Evolutionary conservation across 768 basidiomycete genomes (phyloP).

Genomic region (Leucocoprinus sp.): DNA sequence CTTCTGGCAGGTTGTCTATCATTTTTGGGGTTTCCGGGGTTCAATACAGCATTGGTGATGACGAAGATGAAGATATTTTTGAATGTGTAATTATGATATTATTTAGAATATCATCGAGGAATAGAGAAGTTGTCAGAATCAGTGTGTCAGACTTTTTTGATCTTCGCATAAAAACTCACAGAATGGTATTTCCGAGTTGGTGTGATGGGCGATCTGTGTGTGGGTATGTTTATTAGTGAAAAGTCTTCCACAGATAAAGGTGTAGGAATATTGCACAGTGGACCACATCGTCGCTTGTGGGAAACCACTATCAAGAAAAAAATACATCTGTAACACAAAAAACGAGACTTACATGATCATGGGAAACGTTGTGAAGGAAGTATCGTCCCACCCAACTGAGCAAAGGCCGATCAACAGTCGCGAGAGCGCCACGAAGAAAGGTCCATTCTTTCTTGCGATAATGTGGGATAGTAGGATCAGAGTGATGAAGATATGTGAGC

Average conservation of each 20-base stretch:
- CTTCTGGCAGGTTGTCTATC: constrained; percentile 49
- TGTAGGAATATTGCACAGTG: too few relatives aligned
- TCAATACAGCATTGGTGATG: neutral
- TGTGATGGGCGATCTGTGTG: constrained; percentile 45
- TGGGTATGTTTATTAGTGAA: neutral
- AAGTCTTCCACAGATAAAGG: neutral
- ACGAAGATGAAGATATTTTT: neutral
- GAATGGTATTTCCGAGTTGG: constrained; percentile 54
- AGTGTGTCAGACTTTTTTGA: constrained; percentile 1
- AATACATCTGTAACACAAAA: neutral
- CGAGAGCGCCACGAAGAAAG: constrained; percentile 48
- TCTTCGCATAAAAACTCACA: constrained; percentile 19
- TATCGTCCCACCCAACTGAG: constrained; percentile 55
- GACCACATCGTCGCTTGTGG: too few relatives aligned
- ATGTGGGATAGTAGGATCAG: constrained; percentile 44
- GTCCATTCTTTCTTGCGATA: constrained; percentile 48
- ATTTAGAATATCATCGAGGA: neutral
- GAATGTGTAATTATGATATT: neutral
- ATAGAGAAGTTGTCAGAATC: neutral
- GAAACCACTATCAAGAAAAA: too few relatives aligned
- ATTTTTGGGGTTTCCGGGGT: neutral
- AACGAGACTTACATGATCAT: constrained; percentile 29
- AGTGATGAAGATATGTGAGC: constrained; percentile 58
- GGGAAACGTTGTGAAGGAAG: constrained; percentile 52
- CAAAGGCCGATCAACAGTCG: constrained; percentile 53